Conservation (phyloP, 228 moss, liverwort and hornwort genomes). For the Sphagnum magellanicum region DNA sequence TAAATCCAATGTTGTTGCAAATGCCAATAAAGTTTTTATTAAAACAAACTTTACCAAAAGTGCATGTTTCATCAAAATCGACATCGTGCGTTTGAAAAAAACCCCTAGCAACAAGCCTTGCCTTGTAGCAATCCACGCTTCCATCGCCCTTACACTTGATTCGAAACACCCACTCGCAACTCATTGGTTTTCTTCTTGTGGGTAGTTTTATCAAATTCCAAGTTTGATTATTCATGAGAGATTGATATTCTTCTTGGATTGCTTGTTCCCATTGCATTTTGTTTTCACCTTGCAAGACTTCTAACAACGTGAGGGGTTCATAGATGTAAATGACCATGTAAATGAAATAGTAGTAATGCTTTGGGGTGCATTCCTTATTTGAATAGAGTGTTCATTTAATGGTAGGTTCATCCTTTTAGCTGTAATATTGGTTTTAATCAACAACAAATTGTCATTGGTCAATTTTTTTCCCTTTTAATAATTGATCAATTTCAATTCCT, state of each 20-base stretch:
- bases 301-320: too few relatives aligned
- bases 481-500: too few relatives aligned
- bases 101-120: not conserved
- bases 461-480: too few relatives aligned
- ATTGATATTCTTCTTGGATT: not conserved
- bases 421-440: too few relatives aligned
- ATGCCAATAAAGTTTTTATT: not conserved
- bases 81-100: slow-evolving; percentile 3
- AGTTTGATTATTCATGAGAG: not conserved
- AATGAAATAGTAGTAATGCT: too few relatives aligned
- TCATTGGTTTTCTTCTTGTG: not conserved
- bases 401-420: too few relatives aligned
- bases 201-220: not conserved
- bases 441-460: too few relatives aligned
- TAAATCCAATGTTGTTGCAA: not conserved
- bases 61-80: slow-evolving; percentile 4
- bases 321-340: too few relatives aligned
- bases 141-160: slow-evolving; percentile 3
- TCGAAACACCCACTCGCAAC: slow-evolving; percentile 7
- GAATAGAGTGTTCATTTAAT: too few relatives aligned
- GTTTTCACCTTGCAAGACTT: too few relatives aligned
- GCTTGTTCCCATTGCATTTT: too few relatives aligned
- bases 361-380: too few relatives aligned
- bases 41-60: not conserved
- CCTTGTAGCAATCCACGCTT: slow-evolving; percentile 2